A percentile compares a stretch with the other conserved stretches of the same genome.
Evolutionary conservation across 257 asterid species (phyloP).

Genomic region (Salvia rosmarinus): DNA sequence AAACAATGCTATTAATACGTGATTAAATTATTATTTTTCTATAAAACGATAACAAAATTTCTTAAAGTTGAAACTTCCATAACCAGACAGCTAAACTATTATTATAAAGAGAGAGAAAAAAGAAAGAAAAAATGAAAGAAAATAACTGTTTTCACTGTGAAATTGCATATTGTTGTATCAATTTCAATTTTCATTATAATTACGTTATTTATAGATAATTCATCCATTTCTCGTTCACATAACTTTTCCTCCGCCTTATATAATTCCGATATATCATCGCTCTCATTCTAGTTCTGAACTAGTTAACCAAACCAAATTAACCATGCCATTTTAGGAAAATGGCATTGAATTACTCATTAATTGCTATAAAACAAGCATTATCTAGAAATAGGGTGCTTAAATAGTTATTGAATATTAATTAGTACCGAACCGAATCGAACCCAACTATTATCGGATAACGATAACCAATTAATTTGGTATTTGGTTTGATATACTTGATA

Average conservation of each 20-base stretch:
- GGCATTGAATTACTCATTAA: not conserved
- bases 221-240: not conserved
- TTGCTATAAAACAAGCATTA: not conserved
- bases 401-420: too few species aligned
- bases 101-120: too few species aligned
- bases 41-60: not conserved
- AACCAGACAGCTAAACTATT: not conserved
- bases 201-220: not conserved
- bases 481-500: too few species aligned
- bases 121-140: too few species aligned
- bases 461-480: too few species aligned
- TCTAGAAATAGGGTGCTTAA: too few species aligned
- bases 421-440: too few species aligned
- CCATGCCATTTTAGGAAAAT: not conserved
- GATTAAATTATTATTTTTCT: not conserved
- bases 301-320: not conserved
- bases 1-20: too few species aligned
- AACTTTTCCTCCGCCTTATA: not conserved
- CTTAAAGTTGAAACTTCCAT: not conserved
- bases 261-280: not conserved
- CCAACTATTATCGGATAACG: too few species aligned
- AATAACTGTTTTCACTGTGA: too few species aligned
- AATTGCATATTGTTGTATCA: too few species aligned
- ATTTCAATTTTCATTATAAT: too few species aligned
- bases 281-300: not conserved